A percentile compares a stretch with the other conserved stretches of the same genome.
Evolutionary conservation across 257 asterid genomes (phyloP).

Genomic region (Rhazya stricta): DNA sequence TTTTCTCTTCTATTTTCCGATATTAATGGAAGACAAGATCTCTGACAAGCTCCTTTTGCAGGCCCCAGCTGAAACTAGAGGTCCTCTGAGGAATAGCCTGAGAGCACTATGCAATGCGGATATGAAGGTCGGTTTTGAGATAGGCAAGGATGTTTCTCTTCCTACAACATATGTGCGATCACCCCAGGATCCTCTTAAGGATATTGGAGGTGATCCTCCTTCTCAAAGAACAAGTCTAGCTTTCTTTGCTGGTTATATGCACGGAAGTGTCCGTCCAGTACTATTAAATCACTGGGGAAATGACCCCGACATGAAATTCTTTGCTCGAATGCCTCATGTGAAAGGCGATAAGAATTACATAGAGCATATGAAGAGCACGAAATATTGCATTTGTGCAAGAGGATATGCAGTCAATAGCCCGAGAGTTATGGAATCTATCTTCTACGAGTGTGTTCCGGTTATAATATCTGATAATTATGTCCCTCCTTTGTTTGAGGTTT

Average conservation of each 20-base stretch:
- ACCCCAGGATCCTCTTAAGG: conserved; percentile 25
- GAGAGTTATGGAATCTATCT: conserved; percentile 40
- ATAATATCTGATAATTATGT: conserved; percentile 41
- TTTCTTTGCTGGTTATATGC: conserved; percentile 50
- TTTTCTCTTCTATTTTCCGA: not conserved
- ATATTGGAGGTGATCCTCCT: conserved; percentile 29
- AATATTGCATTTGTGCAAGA: conserved; percentile 42
- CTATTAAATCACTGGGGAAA: conserved; percentile 38
- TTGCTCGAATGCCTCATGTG: conserved; percentile 24
- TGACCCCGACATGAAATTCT: conserved; percentile 39
- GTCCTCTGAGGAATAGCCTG: conserved; percentile 28
- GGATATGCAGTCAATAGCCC: conserved; percentile 43
- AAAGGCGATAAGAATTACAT: conserved; percentile 30
- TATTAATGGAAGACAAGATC: no score
- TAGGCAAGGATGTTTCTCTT: conserved; percentile 42
- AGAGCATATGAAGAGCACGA: conserved; percentile 39
- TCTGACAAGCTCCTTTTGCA: conserved; percentile 8
- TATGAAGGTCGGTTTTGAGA: conserved; percentile 28
- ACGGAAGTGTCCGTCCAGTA: conserved; percentile 36
- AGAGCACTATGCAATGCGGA: conserved; percentile 52
- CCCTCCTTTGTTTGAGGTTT: conserved; percentile 39
- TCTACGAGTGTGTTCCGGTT: conserved; percentile 37
- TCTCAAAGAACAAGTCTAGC: conserved; percentile 26
- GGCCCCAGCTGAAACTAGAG: conserved; percentile 40
- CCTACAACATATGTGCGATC: conserved; percentile 33